These are phyloP conservation scores for Castanopsis chinensis DNA, from an alignment of 306 rosid genomes.

Conservation along the genomic window DNA sequence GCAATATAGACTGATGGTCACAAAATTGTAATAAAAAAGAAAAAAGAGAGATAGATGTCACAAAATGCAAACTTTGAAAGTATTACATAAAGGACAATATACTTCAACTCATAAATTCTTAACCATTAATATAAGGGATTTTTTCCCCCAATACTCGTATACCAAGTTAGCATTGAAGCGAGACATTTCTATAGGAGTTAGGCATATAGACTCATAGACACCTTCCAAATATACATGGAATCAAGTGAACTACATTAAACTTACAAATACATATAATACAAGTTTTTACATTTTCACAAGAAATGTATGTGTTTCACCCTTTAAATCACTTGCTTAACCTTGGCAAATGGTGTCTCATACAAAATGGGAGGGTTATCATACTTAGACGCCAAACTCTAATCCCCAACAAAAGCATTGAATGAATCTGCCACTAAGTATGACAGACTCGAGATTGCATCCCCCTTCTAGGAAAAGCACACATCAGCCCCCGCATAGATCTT, in stretches of 20 bases:
- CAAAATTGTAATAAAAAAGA: background rate
- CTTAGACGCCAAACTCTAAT: slow-evolving; percentile 66
- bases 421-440: slow-evolving; percentile 77
- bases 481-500: slow-evolving; percentile 62
- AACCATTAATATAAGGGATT: background rate
- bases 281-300: slow-evolving; percentile 34
- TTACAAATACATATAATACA: background rate
- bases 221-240: background rate
- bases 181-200: background rate
- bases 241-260: background rate
- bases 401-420: slow-evolving; percentile 82
- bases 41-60: background rate
- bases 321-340: slow-evolving; percentile 57
- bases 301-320: slow-evolving; percentile 58
- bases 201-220: background rate
- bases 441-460: slow-evolving; percentile 78
- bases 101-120: background rate
- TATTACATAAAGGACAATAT: background rate
- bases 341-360: slow-evolving; percentile 72
- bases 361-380: slow-evolving; percentile 73
- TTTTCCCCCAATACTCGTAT: background rate
- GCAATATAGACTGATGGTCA: background rate
- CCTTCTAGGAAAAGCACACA: slow-evolving; percentile 87
- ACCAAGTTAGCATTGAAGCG: background rate
- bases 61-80: background rate